Evolutionary conservation across 305 asterid species (phyloP), one percentile per base, ranked within the genome.

Genomic region (Coffea humblotiana): DNA sequence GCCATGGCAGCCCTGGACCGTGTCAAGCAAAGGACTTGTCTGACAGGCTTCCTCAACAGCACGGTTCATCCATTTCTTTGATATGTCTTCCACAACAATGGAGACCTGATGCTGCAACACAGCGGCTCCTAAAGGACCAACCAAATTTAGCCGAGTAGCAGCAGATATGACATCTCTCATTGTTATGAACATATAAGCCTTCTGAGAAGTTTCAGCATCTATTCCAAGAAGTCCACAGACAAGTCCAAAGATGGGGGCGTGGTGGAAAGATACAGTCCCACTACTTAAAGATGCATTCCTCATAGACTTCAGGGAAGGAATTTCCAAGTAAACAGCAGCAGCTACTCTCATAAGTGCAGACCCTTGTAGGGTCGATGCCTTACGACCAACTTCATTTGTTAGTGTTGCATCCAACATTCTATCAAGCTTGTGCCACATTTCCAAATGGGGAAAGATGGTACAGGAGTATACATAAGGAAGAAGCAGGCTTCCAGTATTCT

Each of bases 111-210:
- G 99, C 74, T 91, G 99, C 80, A 95, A 54, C 15, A 90, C 91
- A 11, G 98, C 96, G 0, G 97, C 98, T 7, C 96, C 98, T 37
- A 95, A 16, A 1, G 99, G 99, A 54, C 99, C 99, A 0, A 95
- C 90, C 85, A 95, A 67, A 81, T 92, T 94, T 51, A 95, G 90
- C 89, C 98, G 88, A 15, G 97, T 95, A 8, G 98, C 99, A 77
- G 99, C 97, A 5, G 98, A 95, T 79, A 95, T 83, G 67, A 95
- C 74, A 70, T 95, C 99, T 84, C 99, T 87, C 99, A 91, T 89
- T 23, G 96, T 91, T 48, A 91, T 85, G 80, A 91, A 94, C 95
- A 95, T 83, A 89, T 88, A 95, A 0, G 90, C 92, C 72, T 90
- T 90, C 87, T 95, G 99, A 49, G 92, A 79, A 72, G 82, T 84